phyloP scores from a whole-genome alignment of 2,329 filamentous ascomycete genomes.

The Exophiala phaeomuriformis region DNA sequence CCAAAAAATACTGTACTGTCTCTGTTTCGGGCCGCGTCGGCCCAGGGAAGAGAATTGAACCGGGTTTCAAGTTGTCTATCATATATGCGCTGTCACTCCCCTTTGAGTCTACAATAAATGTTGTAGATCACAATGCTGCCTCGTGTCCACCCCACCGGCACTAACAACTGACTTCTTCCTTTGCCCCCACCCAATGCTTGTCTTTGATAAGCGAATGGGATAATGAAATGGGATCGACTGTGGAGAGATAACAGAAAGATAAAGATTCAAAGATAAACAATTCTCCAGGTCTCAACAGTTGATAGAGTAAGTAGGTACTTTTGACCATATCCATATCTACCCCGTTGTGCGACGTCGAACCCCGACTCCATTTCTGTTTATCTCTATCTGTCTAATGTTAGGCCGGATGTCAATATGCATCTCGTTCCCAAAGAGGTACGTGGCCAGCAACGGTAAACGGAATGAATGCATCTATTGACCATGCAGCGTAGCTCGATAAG shows the following conservation, averaged over 20 bases:
- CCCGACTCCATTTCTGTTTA: neutral
- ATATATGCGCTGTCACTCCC: too few species aligned
- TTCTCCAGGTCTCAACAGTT: neutral
- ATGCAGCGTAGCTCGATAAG: slow-evolving; percentile 73
- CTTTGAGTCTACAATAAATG: too few species aligned
- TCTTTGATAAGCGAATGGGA: slow-evolving; percentile 12
- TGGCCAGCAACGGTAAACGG: too few species aligned
- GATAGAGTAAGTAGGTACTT: neutral
- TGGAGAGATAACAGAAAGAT: neutral
- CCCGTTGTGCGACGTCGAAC: neutral
- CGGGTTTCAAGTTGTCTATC: too few species aligned
- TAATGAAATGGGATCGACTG: neutral
- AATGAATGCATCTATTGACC: too few species aligned
- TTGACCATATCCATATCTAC: neutral
- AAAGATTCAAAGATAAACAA: slow-evolving; percentile 4
- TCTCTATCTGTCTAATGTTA: neutral
- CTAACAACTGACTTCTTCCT: neutral
- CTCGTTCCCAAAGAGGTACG: slow-evolving; percentile 43
- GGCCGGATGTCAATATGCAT: slow-evolving; percentile 32
- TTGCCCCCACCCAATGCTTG: slow-evolving; percentile 17
- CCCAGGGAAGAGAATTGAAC: too few species aligned
- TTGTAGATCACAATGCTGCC: too few species aligned
- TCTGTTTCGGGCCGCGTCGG: too few species aligned
- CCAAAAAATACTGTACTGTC: too few species aligned
- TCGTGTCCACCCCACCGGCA: too few species aligned